A percentile compares a stretch with the other conserved stretches of the same genome.
These are phyloP conservation scores for Clavispora carvajalis DNA, from an alignment of 805 yeast genomes.

Conservation along the genomic window DNA sequence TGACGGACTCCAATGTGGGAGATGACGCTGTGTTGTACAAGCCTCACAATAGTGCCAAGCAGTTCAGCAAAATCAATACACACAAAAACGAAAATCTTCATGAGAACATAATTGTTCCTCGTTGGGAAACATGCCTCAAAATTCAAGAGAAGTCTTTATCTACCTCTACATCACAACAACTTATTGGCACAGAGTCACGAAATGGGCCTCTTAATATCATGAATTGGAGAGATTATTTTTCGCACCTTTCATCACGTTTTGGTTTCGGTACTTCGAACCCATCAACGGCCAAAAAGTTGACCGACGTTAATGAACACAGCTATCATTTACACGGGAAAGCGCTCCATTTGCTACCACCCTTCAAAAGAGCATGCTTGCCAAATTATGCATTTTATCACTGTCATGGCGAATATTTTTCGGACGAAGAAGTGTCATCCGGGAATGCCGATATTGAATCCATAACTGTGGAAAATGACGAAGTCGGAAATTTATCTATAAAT, in stretches of 20 bases:
- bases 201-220: constrained; percentile 23
- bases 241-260: constrained; percentile 28
- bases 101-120: constrained; percentile 39
- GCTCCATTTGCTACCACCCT: constrained; percentile 29
- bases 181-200: constrained; percentile 11
- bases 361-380: constrained; percentile 37
- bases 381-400: constrained; percentile 14
- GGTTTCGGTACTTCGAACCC: constrained; percentile 27
- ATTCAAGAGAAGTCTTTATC: constrained; percentile 14
- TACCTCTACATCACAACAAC: constrained; percentile 14
- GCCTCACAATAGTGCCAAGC: constrained; percentile 36
- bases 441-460: too few relatives aligned
- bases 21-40: constrained; percentile 43
- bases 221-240: constrained; percentile 32
- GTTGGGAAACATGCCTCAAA: constrained; percentile 37
- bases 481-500: constrained; percentile 38
- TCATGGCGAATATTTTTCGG: neutral
- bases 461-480: constrained; percentile 36
- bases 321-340: constrained; percentile 36
- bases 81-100: constrained; percentile 39
- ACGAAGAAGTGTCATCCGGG: too few relatives aligned
- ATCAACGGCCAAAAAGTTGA: constrained; percentile 16
- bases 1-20: constrained; percentile 5
- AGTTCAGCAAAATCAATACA: constrained; percentile 38
- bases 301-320: constrained; percentile 29